Evolutionary conservation across 352 stramenopile genomes (phyloP), one percentile per base, ranked within the genome.

Genomic region (Pythium grandisporangium): DNA sequence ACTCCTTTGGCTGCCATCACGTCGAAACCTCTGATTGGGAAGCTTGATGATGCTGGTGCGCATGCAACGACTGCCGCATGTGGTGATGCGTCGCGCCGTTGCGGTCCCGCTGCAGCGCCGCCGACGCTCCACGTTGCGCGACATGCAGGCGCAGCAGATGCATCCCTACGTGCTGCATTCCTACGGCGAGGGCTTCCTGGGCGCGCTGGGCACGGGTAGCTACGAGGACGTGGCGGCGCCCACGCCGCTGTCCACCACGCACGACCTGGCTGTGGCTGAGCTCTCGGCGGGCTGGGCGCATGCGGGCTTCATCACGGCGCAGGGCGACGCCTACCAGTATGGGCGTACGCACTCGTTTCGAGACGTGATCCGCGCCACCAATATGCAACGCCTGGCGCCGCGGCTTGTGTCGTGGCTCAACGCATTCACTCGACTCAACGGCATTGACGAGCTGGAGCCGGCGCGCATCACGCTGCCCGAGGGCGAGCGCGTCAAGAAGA

Each of bases 321-420:
- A 81, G 7, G 79, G 76, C 33, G 57, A 81, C 22, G 79, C 73
- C 24, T 90, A 73, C 40, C 61, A 84, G 33, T 93, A 71, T 43
- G 79, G 79, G 24, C 79, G 76, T 34, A 84, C 79, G 25, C 72
- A 88, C 48, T 89, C 78, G 42, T 93, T 93, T 45, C 70, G 72
- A 23, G 78, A 90, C 37, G 79, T 93, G 27, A 87, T 93, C 45
- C 71, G 79, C 6, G 62, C 74, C 17, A 93, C 76, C 36, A 90
- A 90, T 54, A 89, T 93, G 55, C 69, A 89, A 45, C 79, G 79
- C 21, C 53, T 90, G 26, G 61, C 77, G 35, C 79, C 79, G 42
- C 76, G 66, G 53, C 55, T 93, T 37, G 59, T 90, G 25, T 51
- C 50, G 33, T 70, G 60, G 56, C 75, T 88, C 45, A 93, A 89